Conservation (phyloP, 192 early-diverging fungal species). For the Chytriomyces hyalinus region DNA sequence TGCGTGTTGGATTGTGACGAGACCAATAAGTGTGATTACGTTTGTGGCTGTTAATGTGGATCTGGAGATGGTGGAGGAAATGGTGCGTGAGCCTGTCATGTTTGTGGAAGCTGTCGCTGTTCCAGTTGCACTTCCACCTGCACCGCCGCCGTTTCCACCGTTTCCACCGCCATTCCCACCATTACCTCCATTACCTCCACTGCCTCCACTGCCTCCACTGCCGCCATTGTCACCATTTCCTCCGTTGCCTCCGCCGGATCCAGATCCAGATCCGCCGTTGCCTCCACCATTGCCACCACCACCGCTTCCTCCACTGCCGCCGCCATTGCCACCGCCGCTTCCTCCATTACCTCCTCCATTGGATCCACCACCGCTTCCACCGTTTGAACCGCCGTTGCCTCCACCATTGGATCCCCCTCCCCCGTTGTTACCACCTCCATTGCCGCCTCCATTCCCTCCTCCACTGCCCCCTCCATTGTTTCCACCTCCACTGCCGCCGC, state of each 20-base stretch:
- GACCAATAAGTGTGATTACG: not conserved
- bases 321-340: not conserved
- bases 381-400: conserved; percentile 6
- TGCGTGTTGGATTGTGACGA: not conserved
- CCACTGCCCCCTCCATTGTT: not conserved
- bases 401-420: not conserved
- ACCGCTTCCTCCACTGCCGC: too few relatives aligned
- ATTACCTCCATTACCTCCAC: not conserved
- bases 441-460: not conserved
- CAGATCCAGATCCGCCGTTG: too few relatives aligned
- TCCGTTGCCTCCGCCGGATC: too few relatives aligned
- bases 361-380: not conserved
- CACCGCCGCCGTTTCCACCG: not conserved
- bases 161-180: not conserved
- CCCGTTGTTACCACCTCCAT: not conserved
- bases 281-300: not conserved
- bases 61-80: not conserved
- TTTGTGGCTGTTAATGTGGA: not conserved
- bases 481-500: not conserved
- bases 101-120: not conserved
- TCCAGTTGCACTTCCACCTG: conserved; percentile 13
- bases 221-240: not conserved
- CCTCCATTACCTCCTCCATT: not conserved
- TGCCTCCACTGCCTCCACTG: not conserved
- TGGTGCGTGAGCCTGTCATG: not conserved